Evolutionary conservation across 2,329 filamentous ascomycete species (phyloP), one percentile per base, ranked within the genome.

Genomic region (Teratosphaeria destructans): DNA sequence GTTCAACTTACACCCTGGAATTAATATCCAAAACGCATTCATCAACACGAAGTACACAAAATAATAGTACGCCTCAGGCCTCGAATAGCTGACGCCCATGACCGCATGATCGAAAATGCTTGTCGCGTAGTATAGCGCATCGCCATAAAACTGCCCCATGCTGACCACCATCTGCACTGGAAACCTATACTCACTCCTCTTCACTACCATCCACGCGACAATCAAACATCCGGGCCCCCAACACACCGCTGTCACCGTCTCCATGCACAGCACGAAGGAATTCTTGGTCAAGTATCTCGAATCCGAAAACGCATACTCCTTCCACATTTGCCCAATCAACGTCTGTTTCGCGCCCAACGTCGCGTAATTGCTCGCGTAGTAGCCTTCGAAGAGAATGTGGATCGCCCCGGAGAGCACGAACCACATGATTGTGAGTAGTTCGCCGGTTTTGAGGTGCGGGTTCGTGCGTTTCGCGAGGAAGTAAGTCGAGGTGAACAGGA

Each of bases 281-380:
- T 94, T 88, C 19, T 85, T 85, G 2, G 87, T 91, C 66, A 96
- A 77, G 70, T 96, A 96, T 52, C 91, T 82, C 58, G 90, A 95
- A 75, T 96, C 91, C 2, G 89, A 92, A 37, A 92, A 80, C 3
- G 89, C 82, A 72, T 96, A 96, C 74, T 96, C 91, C 71, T 96
- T 96, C 91, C 91, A 96, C 53, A 95, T 78, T 76, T 96, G 90
- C 2, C 87, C 89, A 59, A 92, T 87, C 7, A 94, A 75, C 58
- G 86, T 85, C 71, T 90, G 86, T 61, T 83, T 83, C 11, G 81
- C 77, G 0, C 85, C 83, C 71, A 96, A 80, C 27, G 76, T 77
- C 26, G 77, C 74, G 71, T 89, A 87, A 71, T 92, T 84, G 63
- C 82, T 73, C 63, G 91, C 80, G 71, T 90, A 95, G 73, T 95